Conservation (phyloP, 306 rosid species). For the Bauhinia variegata region DNA sequence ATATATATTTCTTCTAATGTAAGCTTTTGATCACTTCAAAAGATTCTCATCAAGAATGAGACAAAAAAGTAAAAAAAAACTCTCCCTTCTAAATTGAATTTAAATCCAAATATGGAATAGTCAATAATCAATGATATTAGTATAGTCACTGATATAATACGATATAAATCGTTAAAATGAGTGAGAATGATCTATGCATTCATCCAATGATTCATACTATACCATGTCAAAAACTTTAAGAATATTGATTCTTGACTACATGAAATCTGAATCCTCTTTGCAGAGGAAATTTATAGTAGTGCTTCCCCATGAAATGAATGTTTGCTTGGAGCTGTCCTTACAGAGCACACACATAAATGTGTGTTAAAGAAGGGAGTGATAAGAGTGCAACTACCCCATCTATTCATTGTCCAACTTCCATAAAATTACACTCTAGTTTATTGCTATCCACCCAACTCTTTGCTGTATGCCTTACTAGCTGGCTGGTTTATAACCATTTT, state of each 20-base stretch:
- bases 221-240: too few species aligned
- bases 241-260: too few species aligned
- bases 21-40: conserved; percentile 37
- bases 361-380: conserved; percentile 54
- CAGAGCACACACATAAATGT: conserved; percentile 50
- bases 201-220: too few species aligned
- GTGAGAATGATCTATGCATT: too few species aligned
- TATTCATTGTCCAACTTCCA: conserved; percentile 46
- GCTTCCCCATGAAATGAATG: conserved; percentile 80
- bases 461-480: conserved; percentile 27
- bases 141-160: too few species aligned
- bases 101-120: too few species aligned
- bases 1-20: conserved; percentile 20
- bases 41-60: conserved; percentile 42
- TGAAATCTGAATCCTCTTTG: too few species aligned
- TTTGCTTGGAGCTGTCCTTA: conserved; percentile 65
- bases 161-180: too few species aligned
- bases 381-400: conserved; percentile 64
- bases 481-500: too few species aligned
- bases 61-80: conserved; percentile 13
- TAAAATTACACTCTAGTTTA: conserved; percentile 52
- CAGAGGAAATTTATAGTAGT: conserved; percentile 33
- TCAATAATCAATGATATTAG: too few species aligned
- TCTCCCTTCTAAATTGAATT: too few species aligned
- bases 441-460: conserved; percentile 61